Evolutionary conservation across 352 stramenopile genomes (phyloP), one percentile per base, ranked within the genome.

Genomic region (Phytophthora sp.): DNA sequence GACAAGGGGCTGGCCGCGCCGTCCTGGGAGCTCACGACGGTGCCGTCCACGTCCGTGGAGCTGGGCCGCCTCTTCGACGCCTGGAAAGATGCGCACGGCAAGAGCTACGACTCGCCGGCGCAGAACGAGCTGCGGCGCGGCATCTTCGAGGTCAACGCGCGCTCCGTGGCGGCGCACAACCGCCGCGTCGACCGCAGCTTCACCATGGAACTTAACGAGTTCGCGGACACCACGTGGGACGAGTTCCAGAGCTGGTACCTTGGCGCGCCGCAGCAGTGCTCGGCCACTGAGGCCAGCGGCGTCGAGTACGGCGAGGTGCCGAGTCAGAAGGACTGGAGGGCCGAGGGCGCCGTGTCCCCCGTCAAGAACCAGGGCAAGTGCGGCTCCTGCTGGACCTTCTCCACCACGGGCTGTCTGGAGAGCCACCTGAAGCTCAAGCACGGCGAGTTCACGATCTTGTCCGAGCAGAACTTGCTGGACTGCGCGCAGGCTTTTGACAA

Each of bases 381-480:
- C 74, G 97, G 97, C 46, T 98, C 95, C 39, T 99, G 98, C 84
- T 99, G 97, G 97, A 95, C 97, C 12, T 99, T 99, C 82, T 99
- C 96, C 15, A 96, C 97, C 10, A 99, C 97, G 12, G 98, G 97
- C 13, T 93, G 93, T 32, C 92, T 99, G 44, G 98, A 99, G 84
- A 98, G 97, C 58, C 95, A 97, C 70, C 76, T 98, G 57, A 98
- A 96, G 69, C 79, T 99, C 37, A 94, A 96, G 56, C 97, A 91
- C 56, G 91, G 89, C 17, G 77, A 96, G 62, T 89, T 98, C 8
- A 77, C 94, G 11, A 79, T 92, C 57, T 82, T 99, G 24, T 99
- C 94, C 52, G 97, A 99, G 80, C 97, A 99, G 76, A 96, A 99
- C 62, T 82, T 99, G 37, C 81, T 99, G 37, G 95, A 98, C 74